Evolutionary conservation across 805 yeast species (phyloP), one percentile per base, ranked within the genome.

Genomic region (Candida argentea): DNA sequence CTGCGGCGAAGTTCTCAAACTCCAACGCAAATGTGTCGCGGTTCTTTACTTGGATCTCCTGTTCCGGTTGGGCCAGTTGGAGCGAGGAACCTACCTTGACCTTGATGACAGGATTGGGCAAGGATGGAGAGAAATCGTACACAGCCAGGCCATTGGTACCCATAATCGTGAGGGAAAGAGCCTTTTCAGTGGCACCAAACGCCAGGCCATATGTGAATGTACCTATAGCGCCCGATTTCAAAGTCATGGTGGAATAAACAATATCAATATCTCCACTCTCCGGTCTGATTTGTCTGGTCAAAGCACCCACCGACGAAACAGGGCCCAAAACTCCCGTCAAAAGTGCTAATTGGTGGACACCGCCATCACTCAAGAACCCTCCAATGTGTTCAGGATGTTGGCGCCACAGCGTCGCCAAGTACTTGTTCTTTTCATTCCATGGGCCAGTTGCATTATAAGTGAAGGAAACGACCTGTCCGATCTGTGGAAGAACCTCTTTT

Each of bases 291-390:
- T 86, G 95, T 35, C 63, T 73, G 9, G 95, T 78, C 39, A 70
- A 68, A 6, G 86, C 95, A 30, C 83, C 70, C 21, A 87, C 73
- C 5, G 76, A 53, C 27, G 68, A 73, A 10, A 85, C 77, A 14
- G 65, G 62, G 29, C 97, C 96, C 30, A 89, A 62, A 12, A 85
- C 74, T 34, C 74, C 84, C 6, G 94, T 85, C 38, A 87, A 67
- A 21, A 85, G 59, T 3, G 95, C 95, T 51, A 87, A 61, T 54
- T 87, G 96, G 56, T 89, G 97, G 14, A 89, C 97, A 50, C 96
- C 97, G 46, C 95, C 96, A 46, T 89, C 97, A 33, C 89, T 77
- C 43, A 89, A 62, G 55, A 65, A 87, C 0, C 96, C 96, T 30
- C 97, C 97, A 40, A 86, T 70, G 50, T 89, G 96, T 53, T 84